Conservation (phyloP, 2,329 filamentous ascomycete species). For the Didymosphaeria variabile region DNA sequence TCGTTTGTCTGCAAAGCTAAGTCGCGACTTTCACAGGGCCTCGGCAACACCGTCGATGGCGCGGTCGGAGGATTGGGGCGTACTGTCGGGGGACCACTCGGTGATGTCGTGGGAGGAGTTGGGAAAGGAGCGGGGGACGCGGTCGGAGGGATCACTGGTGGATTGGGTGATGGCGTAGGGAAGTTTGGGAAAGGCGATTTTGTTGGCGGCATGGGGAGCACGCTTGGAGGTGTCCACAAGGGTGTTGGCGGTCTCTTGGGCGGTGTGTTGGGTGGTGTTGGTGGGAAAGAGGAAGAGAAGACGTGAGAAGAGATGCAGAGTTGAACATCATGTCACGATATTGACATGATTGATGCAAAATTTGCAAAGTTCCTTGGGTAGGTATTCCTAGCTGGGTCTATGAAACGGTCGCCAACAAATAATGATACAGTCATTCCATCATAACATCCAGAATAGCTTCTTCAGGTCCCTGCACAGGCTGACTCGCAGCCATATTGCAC, state of each 20-base stretch:
- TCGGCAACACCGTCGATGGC: conserved; percentile 46
- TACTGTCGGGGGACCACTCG: conserved; percentile 51
- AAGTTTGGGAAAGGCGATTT: conserved; percentile 57
- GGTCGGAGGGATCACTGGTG: conserved; percentile 52
- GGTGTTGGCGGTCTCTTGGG: conserved; percentile 50
- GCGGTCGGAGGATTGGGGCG: conserved; percentile 50
- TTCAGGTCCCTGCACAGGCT: conserved; percentile 35
- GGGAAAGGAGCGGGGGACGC: conserved; percentile 53
- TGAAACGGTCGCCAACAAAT: background rate
- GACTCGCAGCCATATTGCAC: conserved; percentile 77
- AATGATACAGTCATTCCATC: background rate
- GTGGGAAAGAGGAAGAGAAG: conserved; percentile 30
- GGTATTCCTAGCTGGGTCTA: background rate
- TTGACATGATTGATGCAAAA: background rate
- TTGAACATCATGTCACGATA: background rate
- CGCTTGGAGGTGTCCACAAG: conserved; percentile 52
- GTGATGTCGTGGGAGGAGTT: conserved; percentile 53
- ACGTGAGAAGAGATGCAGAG: background rate
- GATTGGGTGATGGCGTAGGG: conserved; percentile 56
- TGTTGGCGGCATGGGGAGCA: conserved; percentile 54
- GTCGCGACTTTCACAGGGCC: conserved; percentile 28
- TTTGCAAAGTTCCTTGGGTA: background rate
- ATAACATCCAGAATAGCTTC: background rate
- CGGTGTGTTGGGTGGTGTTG: conserved; percentile 40
- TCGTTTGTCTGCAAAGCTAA: background rate